A percentile compares a stretch with the other conserved stretches of the same genome.
Conservation (phyloP, 164 flowering plant genomes). For the Berberis thunbergii region DNA sequence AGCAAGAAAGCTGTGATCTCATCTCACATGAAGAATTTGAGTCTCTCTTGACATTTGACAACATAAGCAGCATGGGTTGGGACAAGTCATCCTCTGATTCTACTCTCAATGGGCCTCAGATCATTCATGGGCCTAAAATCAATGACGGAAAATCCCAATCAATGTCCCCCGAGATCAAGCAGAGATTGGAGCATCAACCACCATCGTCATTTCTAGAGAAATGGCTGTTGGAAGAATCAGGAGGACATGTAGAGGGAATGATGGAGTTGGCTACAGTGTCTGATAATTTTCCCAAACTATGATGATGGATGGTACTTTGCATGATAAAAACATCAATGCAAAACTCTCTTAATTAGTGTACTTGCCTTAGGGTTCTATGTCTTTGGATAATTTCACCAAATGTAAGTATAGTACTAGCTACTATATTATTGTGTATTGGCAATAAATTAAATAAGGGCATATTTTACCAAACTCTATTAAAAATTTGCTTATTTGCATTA, state of each 20-base stretch:
- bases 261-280: conserved; percentile 19
- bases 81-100: conserved; percentile 32
- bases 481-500: too few species aligned
- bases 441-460: too few species aligned
- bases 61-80: conserved; percentile 26
- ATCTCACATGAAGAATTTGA: conserved; percentile 44
- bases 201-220: conserved; percentile 19
- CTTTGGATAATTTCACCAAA: too few species aligned
- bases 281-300: neutral
- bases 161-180: conserved; percentile 4
- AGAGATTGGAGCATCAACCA: conserved; percentile 9
- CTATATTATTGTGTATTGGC: too few species aligned
- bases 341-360: too few species aligned
- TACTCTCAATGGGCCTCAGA: neutral
- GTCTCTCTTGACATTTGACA: conserved; percentile 42
- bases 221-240: conserved; percentile 28
- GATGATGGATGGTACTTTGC: neutral
- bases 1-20: conserved; percentile 20
- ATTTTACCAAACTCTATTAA: too few species aligned
- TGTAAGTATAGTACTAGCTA: too few species aligned
- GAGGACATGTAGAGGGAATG: conserved; percentile 25
- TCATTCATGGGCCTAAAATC: neutral
- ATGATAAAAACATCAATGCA: too few species aligned
- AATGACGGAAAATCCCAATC: neutral
- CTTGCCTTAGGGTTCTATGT: too few species aligned